A percentile compares a stretch with the other conserved stretches of the same genome.
phyloP scores from a whole-genome alignment of 495 filamentous ascomycete genomes.

The Penicillium riverlandense region DNA sequence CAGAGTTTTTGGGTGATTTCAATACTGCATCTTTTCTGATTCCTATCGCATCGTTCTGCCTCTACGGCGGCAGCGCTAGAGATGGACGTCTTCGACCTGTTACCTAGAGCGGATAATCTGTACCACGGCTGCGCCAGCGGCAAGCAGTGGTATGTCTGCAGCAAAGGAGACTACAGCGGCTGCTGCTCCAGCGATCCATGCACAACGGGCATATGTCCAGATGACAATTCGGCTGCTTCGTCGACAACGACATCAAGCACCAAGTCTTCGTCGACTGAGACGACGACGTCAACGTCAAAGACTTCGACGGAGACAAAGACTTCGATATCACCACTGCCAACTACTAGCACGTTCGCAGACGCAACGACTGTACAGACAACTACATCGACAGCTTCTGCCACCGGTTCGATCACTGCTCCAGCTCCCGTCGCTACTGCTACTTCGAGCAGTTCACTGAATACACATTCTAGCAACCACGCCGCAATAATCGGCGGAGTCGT shows the following conservation, averaged over 20 bases:
- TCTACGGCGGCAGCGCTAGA: background rate
- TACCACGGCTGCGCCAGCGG: conserved; percentile 7
- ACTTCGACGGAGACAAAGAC: background rate
- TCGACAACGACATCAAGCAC: background rate
- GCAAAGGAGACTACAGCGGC: conserved; percentile 18
- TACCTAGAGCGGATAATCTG: conserved; percentile 3
- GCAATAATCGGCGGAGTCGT: conserved; percentile 24
- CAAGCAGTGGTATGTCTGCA: conserved; percentile 27
- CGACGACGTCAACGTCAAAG: background rate
- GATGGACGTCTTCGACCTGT: conserved; percentile 1
- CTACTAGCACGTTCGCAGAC: background rate
- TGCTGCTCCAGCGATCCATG: conserved; percentile 36
- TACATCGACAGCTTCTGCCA: conserved; percentile 2
- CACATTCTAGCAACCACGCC: conserved; percentile 1
- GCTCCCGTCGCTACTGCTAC: conserved; percentile 1
- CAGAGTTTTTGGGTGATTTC: background rate
- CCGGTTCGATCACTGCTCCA: background rate
- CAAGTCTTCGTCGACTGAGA: background rate
- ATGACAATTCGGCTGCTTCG: conserved; percentile 6
- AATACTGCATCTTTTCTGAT: background rate
- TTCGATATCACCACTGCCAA: background rate
- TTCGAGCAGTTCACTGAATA: conserved; percentile 1
- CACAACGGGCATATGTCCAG: conserved; percentile 24
- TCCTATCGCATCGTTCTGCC: background rate
- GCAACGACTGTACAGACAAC: background rate